Evolutionary conservation across 1,284 basidiomycete species (phyloP), one percentile per base, ranked within the genome.

Genomic region (Porodaedalea pini): DNA sequence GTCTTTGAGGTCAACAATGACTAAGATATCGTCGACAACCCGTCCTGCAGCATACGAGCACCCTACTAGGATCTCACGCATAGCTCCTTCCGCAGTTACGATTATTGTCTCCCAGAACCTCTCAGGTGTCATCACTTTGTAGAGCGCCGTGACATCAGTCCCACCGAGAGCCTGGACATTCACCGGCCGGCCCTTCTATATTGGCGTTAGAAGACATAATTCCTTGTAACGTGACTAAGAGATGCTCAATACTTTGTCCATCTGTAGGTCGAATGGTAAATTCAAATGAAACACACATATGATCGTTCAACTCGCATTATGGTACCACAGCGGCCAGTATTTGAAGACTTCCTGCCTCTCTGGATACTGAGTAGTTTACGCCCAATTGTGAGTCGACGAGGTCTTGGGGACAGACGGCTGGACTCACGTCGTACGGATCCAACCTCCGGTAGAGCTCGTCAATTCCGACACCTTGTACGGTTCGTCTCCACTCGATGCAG

Each of bases 311-410:
- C 75, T 39, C 53, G 81, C 85, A 73, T 88, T 88, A 68, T 89
- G 86, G 63, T 86, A 87, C 60, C 72, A 87, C 71, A 88, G 78
- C 3, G 85, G 86, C 86, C 86, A 89, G 59, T 79, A 81, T 53
- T 85, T 78, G 63, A 87, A 87, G 11, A 89, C 79, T 3, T 78
- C 75, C 53, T 81, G 75, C 49, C 86, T 79, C 62, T 83, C 85
- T 1, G 85, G 84, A 65, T 83, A 88, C 86, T 88, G 62, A 57
- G 51, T 32, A 49, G 53, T 23, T 15, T 29, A 29, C 19, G 52
- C 11, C 29, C 36, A 41, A 29, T 27, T 2, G 3, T 47, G 17
- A 45, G 15, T 23, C 6, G 23, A 10, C 19, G 13, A 59, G 23
- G 8, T 17, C n/a, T n/a, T 44, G 39, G 23, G 37, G 56, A 51